phyloP scores from a whole-genome alignment of 371 early-diverging fungal species.

The Modicella reniformis region DNA sequence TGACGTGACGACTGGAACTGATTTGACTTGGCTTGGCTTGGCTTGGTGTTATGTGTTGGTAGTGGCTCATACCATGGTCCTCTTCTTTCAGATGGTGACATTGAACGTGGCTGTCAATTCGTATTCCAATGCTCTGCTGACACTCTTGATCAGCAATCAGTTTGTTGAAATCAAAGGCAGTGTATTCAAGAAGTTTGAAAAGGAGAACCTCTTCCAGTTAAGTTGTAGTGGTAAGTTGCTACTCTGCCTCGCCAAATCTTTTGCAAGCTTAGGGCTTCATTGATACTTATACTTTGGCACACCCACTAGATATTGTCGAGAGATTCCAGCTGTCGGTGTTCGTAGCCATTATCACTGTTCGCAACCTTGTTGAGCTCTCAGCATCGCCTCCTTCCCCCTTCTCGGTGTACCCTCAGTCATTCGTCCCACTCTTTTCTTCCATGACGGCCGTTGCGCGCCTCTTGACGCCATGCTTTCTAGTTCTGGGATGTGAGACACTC shows the following conservation, averaged over 20 bases:
- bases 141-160: conserved; percentile 94
- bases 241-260: not conserved
- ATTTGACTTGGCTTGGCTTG: not conserved
- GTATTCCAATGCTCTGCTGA: conserved; percentile 90
- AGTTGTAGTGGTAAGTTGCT: conserved; percentile 79
- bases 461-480: conserved; percentile 84
- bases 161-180: conserved; percentile 97
- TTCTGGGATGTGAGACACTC: conserved; percentile 87
- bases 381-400: conserved; percentile 70
- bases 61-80: conserved; percentile 84
- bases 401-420: conserved; percentile 71
- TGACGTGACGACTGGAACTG: not conserved
- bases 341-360: conserved; percentile 84
- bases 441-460: conserved; percentile 70
- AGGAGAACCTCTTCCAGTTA: conserved; percentile 94
- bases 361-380: conserved; percentile 90
- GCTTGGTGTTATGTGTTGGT: conserved; percentile 1
- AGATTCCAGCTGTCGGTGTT: conserved; percentile 91
- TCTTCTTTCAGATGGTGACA: conserved; percentile 96
- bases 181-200: conserved; percentile 96
- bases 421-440: conserved; percentile 72
- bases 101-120: conserved; percentile 96
- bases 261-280: not conserved
- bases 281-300: conserved; percentile 1
- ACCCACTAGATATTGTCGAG: conserved; percentile 87